Evolutionary conservation across 2,329 filamentous ascomycete genomes (phyloP).

Genomic region (Cytospora leucostoma): DNA sequence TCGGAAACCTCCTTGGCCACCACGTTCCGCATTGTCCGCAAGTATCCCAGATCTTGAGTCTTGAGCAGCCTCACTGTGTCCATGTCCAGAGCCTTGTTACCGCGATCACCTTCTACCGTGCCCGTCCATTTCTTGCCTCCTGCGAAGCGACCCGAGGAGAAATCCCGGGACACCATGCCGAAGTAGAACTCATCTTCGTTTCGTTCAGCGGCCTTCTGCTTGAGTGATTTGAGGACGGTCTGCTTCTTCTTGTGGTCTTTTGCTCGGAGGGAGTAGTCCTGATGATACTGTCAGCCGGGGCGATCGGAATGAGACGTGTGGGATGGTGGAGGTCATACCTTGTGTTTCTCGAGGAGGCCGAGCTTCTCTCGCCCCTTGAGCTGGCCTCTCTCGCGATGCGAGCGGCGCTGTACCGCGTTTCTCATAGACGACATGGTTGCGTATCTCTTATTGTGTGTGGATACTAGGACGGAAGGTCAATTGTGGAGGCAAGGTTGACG

Average conservation of each 20-base stretch:
- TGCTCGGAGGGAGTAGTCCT: conserved; percentile 67
- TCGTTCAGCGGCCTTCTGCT: conserved; percentile 62
- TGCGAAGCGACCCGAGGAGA: conserved; percentile 48
- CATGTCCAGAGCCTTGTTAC: conserved; percentile 55
- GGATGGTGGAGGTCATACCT: conserved; percentile 50
- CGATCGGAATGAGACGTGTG: not conserved
- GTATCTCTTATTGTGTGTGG: not conserved
- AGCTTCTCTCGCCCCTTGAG: conserved; percentile 80
- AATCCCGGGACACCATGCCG: conserved; percentile 65
- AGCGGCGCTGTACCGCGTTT: conserved; percentile 73
- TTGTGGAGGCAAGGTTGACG: not conserved
- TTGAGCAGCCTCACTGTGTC: conserved; percentile 65
- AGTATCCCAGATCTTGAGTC: conserved; percentile 68
- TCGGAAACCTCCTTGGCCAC: conserved; percentile 57
- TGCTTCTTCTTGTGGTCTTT: conserved; percentile 69
- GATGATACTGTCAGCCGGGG: not conserved
- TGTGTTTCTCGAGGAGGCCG: conserved; percentile 94
- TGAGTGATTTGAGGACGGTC: conserved; percentile 58
- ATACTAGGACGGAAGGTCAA: not conserved
- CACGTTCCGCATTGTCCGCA: conserved; percentile 63
- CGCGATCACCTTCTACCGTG: conserved; percentile 58
- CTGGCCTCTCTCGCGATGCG: conserved; percentile 89
- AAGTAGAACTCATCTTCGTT: conserved; percentile 76
- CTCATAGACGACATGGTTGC: conserved; percentile 58
- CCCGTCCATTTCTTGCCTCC: conserved; percentile 56